Evolutionary conservation across 805 yeast genomes (phyloP).

Genomic region (Barnettozyma pratensis): DNA sequence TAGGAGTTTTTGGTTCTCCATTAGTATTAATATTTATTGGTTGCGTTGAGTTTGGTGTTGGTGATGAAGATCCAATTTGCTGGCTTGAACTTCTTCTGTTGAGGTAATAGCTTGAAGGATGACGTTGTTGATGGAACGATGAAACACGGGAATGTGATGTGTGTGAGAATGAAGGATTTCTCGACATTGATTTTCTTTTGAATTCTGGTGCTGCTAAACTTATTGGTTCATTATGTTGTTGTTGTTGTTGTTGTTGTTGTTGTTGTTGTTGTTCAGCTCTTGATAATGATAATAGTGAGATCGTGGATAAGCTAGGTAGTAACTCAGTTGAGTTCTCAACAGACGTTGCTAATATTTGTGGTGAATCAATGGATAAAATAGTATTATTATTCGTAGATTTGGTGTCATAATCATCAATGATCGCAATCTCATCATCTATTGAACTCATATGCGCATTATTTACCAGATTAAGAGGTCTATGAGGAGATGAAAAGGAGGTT

Average conservation of each 20-base stretch:
- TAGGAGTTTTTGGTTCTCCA: conserved; percentile 18
- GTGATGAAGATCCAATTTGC: too few species aligned
- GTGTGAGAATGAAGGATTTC: conserved; percentile 12
- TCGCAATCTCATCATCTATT: conserved; percentile 14
- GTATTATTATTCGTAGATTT: background rate
- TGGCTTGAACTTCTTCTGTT: conserved; percentile 1
- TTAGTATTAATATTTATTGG: conserved; percentile 12
- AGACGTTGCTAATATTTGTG: conserved; percentile 21
- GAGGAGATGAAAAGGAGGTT: conserved; percentile 1
- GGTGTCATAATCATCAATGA: conserved; percentile 17
- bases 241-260: too few species aligned
- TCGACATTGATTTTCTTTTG: conserved; percentile 1
- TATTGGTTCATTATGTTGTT: too few species aligned
- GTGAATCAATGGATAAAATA: conserved; percentile 12
- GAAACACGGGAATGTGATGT: conserved; percentile 6
- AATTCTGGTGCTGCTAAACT: too few species aligned
- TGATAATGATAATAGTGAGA: conserved; percentile 21
- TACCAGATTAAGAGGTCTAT: background rate
- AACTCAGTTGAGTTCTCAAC: conserved; percentile 13
- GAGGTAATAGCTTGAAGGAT: conserved; percentile 7
- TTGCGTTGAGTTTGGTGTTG: conserved; percentile 1
- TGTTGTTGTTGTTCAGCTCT: conserved; percentile 2
- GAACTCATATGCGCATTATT: background rate
- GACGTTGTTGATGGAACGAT: conserved; percentile 21
- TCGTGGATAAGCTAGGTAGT: conserved; percentile 19